phyloP scores from a whole-genome alignment of 2,329 filamentous ascomycete species.

The Ophiostoma sp. region DNA sequence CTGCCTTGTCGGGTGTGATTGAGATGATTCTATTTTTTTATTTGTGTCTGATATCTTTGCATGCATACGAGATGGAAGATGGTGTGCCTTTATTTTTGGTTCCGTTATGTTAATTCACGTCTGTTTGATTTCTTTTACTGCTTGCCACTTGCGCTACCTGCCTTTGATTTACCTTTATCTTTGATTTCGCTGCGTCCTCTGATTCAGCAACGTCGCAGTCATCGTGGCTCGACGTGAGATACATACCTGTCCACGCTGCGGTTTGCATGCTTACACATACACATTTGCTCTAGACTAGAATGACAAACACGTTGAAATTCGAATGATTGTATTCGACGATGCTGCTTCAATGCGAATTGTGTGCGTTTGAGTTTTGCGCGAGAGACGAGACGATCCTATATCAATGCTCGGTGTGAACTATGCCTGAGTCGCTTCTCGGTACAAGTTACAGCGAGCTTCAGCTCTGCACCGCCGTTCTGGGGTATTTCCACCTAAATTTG shows the following conservation, averaged over 20 bases:
- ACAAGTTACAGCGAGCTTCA: slow-evolving; percentile 11
- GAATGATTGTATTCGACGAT: too few species aligned
- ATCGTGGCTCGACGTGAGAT: neutral
- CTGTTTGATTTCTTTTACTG: neutral
- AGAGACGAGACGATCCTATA: neutral
- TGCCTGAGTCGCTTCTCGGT: neutral
- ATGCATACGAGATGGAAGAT: neutral
- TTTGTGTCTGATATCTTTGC: slow-evolving; percentile 13
- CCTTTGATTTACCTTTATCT: neutral
- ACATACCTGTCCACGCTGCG: neutral
- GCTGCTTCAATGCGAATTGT: neutral
- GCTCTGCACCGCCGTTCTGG: neutral
- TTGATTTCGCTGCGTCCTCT: neutral
- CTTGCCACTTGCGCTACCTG: neutral
- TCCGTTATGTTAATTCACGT: slow-evolving; percentile 1
- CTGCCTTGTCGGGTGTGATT: neutral
- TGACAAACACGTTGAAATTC: neutral
- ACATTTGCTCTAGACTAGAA: neutral
- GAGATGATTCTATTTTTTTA: slow-evolving; percentile 7
- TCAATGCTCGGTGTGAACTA: neutral
- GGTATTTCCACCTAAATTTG: slow-evolving; percentile 13
- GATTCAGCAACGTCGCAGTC: neutral
- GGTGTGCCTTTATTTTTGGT: neutral
- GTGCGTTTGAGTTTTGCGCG: too few species aligned
- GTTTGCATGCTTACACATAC: slow-evolving; percentile 1